A percentile compares a stretch with the other conserved stretches of the same genome.
phyloP scores from a whole-genome alignment of 305 asterid species.

The Fraxinus dipetala region DNA sequence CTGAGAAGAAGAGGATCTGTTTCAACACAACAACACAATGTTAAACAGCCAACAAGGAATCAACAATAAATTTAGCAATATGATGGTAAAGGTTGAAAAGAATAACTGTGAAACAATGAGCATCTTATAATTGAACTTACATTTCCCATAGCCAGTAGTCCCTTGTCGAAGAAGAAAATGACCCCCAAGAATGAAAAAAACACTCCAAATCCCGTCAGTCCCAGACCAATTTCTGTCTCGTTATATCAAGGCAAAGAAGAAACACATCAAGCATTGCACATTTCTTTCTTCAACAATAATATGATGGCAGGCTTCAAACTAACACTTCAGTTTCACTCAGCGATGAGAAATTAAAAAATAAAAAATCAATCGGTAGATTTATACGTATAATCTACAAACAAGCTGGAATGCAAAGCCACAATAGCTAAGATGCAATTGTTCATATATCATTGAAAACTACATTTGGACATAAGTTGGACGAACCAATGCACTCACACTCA shows the following conservation, averaged over 20 bases:
- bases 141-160: constrained; percentile 94
- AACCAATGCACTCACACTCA: background rate
- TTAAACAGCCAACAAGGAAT: constrained; percentile 3
- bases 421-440: background rate
- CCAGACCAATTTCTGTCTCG: constrained; percentile 80
- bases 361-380: background rate
- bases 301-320: background rate
- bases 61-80: background rate
- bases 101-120: background rate
- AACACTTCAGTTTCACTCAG: background rate
- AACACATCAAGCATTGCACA: constrained; percentile 11
- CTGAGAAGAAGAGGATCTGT: constrained; percentile 90
- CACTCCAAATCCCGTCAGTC: constrained; percentile 92
- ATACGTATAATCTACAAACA: background rate
- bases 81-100: constrained; percentile 11
- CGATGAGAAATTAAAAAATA: background rate
- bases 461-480: background rate
- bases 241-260: constrained; percentile 16
- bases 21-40: constrained; percentile 27
- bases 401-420: background rate
- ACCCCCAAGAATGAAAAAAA: constrained; percentile 87
- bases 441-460: background rate
- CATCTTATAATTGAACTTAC: constrained; percentile 45
- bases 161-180: constrained; percentile 91
- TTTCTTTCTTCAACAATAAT: background rate